These are phyloP conservation scores for Castanea sativa DNA, from an alignment of 306 rosid species.

Conservation along the genomic window DNA sequence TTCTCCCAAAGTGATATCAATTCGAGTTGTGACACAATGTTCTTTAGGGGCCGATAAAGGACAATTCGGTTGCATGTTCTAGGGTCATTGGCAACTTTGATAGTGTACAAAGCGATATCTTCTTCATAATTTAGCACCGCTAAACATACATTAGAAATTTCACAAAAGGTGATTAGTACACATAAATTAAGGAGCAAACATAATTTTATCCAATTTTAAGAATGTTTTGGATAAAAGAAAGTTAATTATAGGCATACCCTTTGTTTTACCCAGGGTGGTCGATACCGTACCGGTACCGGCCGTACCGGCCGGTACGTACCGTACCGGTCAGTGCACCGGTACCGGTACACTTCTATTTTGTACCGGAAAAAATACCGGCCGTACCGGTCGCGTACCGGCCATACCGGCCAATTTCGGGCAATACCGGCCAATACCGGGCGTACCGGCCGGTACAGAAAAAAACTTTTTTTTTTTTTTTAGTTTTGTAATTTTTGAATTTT, in stretches of 20 bases:
- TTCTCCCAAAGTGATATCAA: conserved; percentile 44
- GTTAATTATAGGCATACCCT: conserved; percentile 25
- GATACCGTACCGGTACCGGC: too few relatives aligned
- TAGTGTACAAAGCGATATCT: conserved; percentile 39
- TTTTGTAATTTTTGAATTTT: too few relatives aligned
- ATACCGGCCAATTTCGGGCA: too few relatives aligned
- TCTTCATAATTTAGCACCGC: conserved; percentile 50
- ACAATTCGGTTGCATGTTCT: conserved; percentile 34
- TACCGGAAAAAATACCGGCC: too few relatives aligned
- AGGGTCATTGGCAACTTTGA: conserved; percentile 49
- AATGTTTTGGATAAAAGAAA: not conserved
- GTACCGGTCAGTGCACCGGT: too few relatives aligned
- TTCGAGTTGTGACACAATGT: conserved; percentile 38
- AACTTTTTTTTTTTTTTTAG: too few relatives aligned
- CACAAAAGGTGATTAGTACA: not conserved
- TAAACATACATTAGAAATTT: not conserved
- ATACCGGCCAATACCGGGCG: too few relatives aligned
- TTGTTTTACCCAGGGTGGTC: conserved; percentile 29
- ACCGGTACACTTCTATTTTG: too few relatives aligned
- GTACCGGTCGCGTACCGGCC: too few relatives aligned
- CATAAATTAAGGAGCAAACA: not conserved
- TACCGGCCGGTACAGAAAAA: too few relatives aligned
- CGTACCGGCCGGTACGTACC: too few relatives aligned
- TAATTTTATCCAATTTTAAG: not conserved
- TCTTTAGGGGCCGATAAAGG: conserved; percentile 23